Evolutionary conservation across 2,329 filamentous ascomycete species (phyloP), one percentile per base, ranked within the genome.

Genomic region (Phoma sp.): DNA sequence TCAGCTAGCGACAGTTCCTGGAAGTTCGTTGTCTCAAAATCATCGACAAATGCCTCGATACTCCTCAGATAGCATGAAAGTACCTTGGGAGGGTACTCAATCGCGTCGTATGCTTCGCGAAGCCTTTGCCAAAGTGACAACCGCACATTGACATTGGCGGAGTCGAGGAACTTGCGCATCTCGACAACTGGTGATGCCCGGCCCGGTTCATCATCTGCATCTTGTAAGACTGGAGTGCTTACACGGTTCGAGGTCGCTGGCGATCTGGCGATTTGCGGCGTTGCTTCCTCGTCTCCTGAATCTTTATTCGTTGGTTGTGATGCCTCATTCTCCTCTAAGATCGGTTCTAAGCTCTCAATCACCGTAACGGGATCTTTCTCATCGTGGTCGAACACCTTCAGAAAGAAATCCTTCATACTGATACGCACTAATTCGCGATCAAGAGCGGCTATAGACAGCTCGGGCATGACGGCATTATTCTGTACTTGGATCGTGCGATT

Each of bases 331-430:
- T 90, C 87, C 58, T 97, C 93, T 5, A 99, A 80, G 9, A 99
- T 90, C 4, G 95, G 95, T 68, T 99, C 95, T 29, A 99, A 79
- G 23, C 88, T 95, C 67, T 97, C 92, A 53, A 99, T 97, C 17
- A 97, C 86, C 5, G 88, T 84, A 11, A 93, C 84, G 0, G 93
- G 91, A 62, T 97, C 88, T 39, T 88, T 87, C 53, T 88, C 84
- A 52, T 95, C 89, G 30, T 92, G 87, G 55, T 91, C 89, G 71
- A 98, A 98, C 0, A 99, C 84, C 30, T 88, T 91, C 43, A 92
- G 82, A 74, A 99, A 98, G 73, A 98, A 98, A 69, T 97, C 93
- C 85, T 96, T 95, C 0, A 93, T 98, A 12, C 91, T 96, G 28
- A 98, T 82, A 66, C 93, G 92, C 11, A 91, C 93, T 21, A 97